A percentile compares a stretch with the other conserved stretches of the same genome.
Evolutionary conservation across 192 early-diverging fungal genomes (phyloP).

Genomic region (Gryganskiella cystojenkinii): DNA sequence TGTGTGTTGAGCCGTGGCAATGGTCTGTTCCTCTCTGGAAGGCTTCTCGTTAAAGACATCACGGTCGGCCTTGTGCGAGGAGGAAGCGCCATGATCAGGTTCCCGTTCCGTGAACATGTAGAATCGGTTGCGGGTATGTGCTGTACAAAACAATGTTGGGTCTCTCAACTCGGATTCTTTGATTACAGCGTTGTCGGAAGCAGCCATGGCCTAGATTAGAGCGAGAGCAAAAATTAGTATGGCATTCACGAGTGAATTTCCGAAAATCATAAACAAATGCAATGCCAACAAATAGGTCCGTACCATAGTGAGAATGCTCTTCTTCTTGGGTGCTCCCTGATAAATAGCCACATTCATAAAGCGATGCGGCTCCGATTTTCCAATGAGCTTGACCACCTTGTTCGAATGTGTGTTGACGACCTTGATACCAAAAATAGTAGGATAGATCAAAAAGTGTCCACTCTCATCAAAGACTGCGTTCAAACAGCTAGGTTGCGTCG

Average conservation of each 20-base stretch:
- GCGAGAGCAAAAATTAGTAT: conserved; percentile 6
- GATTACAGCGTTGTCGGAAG: conserved; percentile 85
- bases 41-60: conserved; percentile 99
- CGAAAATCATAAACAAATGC: conserved; percentile 4
- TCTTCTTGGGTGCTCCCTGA: conserved; percentile 90
- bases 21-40: conserved; percentile 93
- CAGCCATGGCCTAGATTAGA: conserved; percentile 74
- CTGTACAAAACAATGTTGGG: conserved; percentile 92
- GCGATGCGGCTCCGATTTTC: conserved; percentile 91
- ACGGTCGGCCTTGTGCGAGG: conserved; percentile 71
- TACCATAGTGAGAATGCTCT: conserved; percentile 78
- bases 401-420: conserved; percentile 89
- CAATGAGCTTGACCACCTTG: conserved; percentile 85
- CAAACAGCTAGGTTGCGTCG: conserved; percentile 67
- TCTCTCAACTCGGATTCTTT: conserved; percentile 74
- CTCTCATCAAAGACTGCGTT: conserved; percentile 96
- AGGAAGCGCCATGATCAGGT: conserved; percentile 76
- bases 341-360: conserved; percentile 91
- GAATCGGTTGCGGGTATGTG: conserved; percentile 92
- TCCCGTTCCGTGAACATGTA: conserved; percentile 93
- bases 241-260: background rate
- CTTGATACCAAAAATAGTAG: conserved; percentile 97
- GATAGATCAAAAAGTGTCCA: conserved; percentile 88
- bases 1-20: conserved; percentile 74
- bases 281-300: too few species aligned